These are phyloP conservation scores for Saprolegnia parasitica DNA, from an alignment of 352 stramenopile genomes.

Conservation along the genomic window DNA sequence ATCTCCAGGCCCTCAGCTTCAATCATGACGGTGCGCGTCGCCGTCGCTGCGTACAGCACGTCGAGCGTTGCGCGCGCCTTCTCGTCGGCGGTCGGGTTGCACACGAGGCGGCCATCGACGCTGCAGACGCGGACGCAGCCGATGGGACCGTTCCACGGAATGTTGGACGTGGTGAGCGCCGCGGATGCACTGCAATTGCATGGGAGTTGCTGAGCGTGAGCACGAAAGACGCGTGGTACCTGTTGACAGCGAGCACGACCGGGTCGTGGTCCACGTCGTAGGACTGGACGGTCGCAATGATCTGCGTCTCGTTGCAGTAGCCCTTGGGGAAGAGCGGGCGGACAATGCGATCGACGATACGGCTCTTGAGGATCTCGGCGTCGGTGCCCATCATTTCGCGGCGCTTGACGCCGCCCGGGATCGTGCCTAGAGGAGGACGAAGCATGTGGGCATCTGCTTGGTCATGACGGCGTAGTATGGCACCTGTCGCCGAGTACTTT, in stretches of 20 bases:
- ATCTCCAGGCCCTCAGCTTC: constrained; percentile 80
- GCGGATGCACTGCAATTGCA: constrained; percentile 53
- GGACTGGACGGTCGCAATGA: constrained; percentile 88
- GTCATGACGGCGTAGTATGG: not conserved
- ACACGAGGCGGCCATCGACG: constrained; percentile 81
- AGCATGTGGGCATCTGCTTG: not conserved
- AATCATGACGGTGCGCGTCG: constrained; percentile 81
- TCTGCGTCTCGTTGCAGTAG: constrained; percentile 94
- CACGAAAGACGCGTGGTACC: not conserved
- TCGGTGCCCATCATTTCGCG: constrained; percentile 89
- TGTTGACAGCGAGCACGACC: constrained; percentile 84
- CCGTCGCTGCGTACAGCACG: constrained; percentile 80
- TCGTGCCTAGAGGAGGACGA: constrained; percentile 44
- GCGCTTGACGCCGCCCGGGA: constrained; percentile 82
- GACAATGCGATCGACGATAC: constrained; percentile 94
- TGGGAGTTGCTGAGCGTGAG: not conserved
- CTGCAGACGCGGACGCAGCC: constrained; percentile 86
- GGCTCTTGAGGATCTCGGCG: constrained; percentile 94
- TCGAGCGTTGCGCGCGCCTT: constrained; percentile 67
- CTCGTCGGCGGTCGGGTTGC: constrained; percentile 85
- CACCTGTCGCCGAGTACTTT: constrained; percentile 76
- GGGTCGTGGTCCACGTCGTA: constrained; percentile 81
- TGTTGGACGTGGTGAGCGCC: constrained; percentile 76
- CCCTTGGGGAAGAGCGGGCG: constrained; percentile 92
- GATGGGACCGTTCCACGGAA: constrained; percentile 87